Percentiles rank a stretch among this genome's conserved stretches.
Conservation (phyloP, 306 rosid genomes). For the Glycine soja region DNA sequence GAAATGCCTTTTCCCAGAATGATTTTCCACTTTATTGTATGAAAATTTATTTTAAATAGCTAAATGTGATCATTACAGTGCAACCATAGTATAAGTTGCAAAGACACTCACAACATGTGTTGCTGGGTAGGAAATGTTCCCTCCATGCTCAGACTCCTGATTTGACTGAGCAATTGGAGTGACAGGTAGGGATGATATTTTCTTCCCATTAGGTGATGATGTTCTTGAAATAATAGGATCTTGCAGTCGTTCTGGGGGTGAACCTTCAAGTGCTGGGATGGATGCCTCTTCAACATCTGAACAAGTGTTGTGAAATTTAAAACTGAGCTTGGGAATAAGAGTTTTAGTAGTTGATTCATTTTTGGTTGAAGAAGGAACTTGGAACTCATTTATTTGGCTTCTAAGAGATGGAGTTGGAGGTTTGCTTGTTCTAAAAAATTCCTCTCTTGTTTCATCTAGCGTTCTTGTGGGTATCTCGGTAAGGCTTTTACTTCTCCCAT, state of each 20-base stretch:
- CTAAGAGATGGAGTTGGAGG: not conserved
- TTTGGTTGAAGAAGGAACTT: not conserved
- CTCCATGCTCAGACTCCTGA: slow-evolving; percentile 13
- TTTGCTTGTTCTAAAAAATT: not conserved
- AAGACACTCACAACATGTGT: not conserved
- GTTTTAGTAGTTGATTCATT: too few species aligned
- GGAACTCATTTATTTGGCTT: not conserved
- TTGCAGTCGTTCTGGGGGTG: not conserved
- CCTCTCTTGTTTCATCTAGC: slow-evolving; percentile 16
- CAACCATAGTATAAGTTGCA: not conserved
- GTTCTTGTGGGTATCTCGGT: slow-evolving; percentile 30
- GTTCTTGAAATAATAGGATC: not conserved
- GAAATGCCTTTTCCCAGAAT: not conserved
- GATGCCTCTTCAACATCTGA: slow-evolving; percentile 9
- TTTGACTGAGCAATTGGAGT: slow-evolving; percentile 20
- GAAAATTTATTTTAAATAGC: too few species aligned
- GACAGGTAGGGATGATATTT: slow-evolving; percentile 25
- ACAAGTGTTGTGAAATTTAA: not conserved
- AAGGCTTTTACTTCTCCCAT: slow-evolving; percentile 11
- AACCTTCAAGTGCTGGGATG: slow-evolving; percentile 1
- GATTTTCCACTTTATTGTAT: not conserved
- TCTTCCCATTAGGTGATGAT: not conserved
- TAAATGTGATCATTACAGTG: too few species aligned
- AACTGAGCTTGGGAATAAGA: too few species aligned
- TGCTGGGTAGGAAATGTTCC: not conserved